Evolutionary conservation across 2,329 filamentous ascomycete species (phyloP), one percentile per base, ranked within the genome.

Genomic region (Thermothelomyces thermophilus): DNA sequence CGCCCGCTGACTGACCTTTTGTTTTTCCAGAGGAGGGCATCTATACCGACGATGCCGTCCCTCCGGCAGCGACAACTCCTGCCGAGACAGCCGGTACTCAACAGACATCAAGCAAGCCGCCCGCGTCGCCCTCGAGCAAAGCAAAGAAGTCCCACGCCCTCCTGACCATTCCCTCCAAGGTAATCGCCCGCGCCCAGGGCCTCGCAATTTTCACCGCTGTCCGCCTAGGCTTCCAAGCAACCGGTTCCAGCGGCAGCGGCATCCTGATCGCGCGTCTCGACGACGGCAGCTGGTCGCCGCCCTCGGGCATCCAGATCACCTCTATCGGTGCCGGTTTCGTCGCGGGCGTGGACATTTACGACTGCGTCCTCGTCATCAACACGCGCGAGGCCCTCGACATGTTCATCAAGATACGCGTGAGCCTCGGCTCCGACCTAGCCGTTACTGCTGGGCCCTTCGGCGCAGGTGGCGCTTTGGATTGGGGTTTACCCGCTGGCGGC

Each of bases 291-390:
- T 94, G 88, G 88, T 87, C 84, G 35, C 84, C 87, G 1, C 89
- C 89, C 0, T 88, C 84, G 0, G 89, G 86, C 28, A 90, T 95
- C 62, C 77, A 90, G 67, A 76, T 93, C 22, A 86, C 91, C 62
- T 88, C 87, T 0, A 77, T 87, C 1, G 87, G 86, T 3, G 77
- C 89, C 1, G 89, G 89, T 0, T 88, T 94, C 63, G 75, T 91
- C 52, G 79, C 87, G 1, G 89, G 89, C 11, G 77, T 91, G 11
- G 89, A 94, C 65, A 89, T 94, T 24, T 94, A 93, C 69, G 89
- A 94, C 65, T 93, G 87, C 59, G 87, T 95, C 2, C 81, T 90
- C 20, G 85, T 94, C 31, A 90, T 95, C 66, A 94, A 94, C 69
- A 86, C 79, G 3, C 74, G 79, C 36, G 77, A 86, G 57, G 88